Evolutionary conservation across 2,329 filamentous ascomycete genomes (phyloP).

Genomic region (Fonsecaea erecta): DNA sequence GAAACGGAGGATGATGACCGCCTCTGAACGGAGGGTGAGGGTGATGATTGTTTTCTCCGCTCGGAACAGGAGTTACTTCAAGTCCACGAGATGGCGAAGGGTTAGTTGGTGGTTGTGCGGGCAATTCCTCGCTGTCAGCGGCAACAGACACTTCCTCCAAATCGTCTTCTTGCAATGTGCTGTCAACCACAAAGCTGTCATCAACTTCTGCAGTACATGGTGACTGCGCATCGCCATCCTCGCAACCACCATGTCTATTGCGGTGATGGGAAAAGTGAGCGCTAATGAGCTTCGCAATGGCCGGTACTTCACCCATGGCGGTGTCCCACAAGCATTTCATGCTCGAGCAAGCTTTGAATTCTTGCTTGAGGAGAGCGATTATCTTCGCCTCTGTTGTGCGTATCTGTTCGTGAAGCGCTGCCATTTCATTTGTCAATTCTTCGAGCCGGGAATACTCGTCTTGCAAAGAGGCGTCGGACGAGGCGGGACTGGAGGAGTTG

Average conservation of each 20-base stretch:
- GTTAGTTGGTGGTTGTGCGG: background rate
- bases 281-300: constrained; percentile 39
- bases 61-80: background rate
- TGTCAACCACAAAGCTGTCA: background rate
- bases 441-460: constrained; percentile 39
- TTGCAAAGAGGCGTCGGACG: constrained; percentile 33
- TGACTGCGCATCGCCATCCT: constrained; percentile 23
- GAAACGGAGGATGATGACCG: constrained; percentile 9
- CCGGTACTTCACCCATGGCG: constrained; percentile 40
- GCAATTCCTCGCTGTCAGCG: background rate
- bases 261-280: constrained; percentile 39
- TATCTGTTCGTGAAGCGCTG: constrained; percentile 38
- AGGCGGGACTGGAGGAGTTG: background rate
- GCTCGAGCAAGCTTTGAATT: constrained; percentile 38
- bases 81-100: background rate
- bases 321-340: constrained; percentile 42
- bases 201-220: constrained; percentile 10
- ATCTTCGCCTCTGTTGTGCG: constrained; percentile 39
- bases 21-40: constrained; percentile 3
- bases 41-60: constrained; percentile 1
- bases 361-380: constrained; percentile 39
- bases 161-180: background rate
- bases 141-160: background rate
- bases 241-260: constrained; percentile 21
- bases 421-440: constrained; percentile 37